A percentile compares a stretch with the other conserved stretches of the same genome.
phyloP scores from a whole-genome alignment of 257 asterid genomes.

The Solanum acaule region DNA sequence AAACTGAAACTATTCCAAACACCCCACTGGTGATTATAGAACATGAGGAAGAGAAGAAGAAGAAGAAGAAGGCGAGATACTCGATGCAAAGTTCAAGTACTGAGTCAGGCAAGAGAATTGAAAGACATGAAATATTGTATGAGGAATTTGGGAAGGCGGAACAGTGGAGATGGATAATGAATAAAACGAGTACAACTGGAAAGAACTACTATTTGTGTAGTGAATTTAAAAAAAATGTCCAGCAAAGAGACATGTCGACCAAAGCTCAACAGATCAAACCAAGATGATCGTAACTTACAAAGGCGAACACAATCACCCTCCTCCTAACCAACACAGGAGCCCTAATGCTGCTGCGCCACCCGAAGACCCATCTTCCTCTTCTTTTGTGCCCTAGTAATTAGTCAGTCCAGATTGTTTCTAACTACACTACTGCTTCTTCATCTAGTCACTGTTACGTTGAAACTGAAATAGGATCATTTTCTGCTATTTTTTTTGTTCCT shows the following conservation, averaged over 20 bases:
- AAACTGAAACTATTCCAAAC: neutral
- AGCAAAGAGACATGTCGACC: neutral
- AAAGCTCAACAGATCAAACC: neutral
- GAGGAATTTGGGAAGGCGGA: neutral
- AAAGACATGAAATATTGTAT: neutral
- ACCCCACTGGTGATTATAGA: neutral
- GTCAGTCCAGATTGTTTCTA: neutral
- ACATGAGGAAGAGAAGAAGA: neutral
- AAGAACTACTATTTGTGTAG: neutral
- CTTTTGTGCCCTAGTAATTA: neutral
- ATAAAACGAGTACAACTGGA: neutral
- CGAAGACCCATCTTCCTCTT: neutral
- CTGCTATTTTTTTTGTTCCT: neutral
- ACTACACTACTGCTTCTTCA: neutral
- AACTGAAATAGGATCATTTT: neutral
- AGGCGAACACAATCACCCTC: conserved; percentile 1
- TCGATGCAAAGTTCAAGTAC: too few species aligned
- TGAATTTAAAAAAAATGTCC: neutral
- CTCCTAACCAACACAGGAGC: neutral
- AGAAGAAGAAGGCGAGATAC: neutral
- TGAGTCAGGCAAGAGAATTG: neutral
- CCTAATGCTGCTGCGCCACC: neutral
- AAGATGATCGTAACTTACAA: neutral
- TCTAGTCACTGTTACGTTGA: neutral
- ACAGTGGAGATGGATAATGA: neutral